A percentile compares a stretch with the other conserved stretches of the same genome.
phyloP scores from a whole-genome alignment of 352 stramenopile genomes.

The Phytophthora colocasiae region DNA sequence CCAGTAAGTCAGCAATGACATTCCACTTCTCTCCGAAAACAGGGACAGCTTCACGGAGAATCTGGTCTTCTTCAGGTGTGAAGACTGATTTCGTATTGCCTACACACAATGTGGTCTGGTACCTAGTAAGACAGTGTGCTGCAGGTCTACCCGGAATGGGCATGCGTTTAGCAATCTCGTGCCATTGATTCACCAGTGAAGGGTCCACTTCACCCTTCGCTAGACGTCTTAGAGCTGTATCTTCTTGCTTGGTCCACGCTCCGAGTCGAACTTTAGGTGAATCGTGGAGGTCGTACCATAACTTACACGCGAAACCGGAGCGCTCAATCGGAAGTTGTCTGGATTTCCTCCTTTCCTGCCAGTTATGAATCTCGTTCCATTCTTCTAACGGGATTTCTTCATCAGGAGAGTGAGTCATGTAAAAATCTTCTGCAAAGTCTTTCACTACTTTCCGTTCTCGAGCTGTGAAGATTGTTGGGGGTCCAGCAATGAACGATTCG shows the following conservation, averaged over 20 bases:
- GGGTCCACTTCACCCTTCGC: conserved; percentile 50
- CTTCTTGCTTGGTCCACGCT: conserved; percentile 67
- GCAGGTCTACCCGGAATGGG: conserved; percentile 51
- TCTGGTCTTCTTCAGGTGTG: conserved; percentile 55
- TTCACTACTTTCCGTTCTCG: conserved; percentile 66
- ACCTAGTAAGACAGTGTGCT: conserved; percentile 63
- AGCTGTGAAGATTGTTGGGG: conserved; percentile 57
- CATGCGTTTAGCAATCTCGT: conserved; percentile 57
- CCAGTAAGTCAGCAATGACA: conserved; percentile 78
- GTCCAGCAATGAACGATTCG: conserved; percentile 59
- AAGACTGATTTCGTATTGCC: conserved; percentile 54
- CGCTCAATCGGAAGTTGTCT: conserved; percentile 57
- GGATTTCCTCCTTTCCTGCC: conserved; percentile 36
- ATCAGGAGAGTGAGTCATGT: conserved; percentile 15
- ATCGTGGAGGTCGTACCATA: conserved; percentile 80
- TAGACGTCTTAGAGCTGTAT: conserved; percentile 44
- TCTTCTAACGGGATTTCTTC: conserved; percentile 45
- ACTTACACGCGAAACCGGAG: conserved; percentile 72
- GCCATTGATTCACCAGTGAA: conserved; percentile 56
- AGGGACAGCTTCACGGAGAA: conserved; percentile 57
- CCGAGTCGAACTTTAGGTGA: conserved; percentile 55
- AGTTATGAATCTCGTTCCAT: conserved; percentile 58
- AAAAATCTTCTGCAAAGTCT: conserved; percentile 51
- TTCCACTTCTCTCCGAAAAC: conserved; percentile 86
- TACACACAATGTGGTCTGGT: conserved; percentile 59